Evolutionary conservation across 805 yeast species (phyloP), one percentile per base, ranked within the genome.

Genomic region (Pichia manshurica): DNA sequence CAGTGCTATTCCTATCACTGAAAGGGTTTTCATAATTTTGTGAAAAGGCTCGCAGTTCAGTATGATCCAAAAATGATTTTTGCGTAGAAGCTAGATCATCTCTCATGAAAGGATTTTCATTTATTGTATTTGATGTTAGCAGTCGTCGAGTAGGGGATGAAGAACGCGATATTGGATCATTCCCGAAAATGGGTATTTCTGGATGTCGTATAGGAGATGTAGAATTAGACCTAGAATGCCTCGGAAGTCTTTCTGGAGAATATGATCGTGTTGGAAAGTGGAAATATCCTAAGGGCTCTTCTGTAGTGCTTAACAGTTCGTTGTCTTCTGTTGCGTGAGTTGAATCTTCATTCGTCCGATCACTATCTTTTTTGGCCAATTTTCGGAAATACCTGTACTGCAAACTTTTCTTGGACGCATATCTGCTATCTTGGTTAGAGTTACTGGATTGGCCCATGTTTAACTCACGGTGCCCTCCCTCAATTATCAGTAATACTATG

Each of bases 81-180:
- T 16, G 3, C n/a, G n/a, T n/a, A n/a, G n/a, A n/a, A 17, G 23
- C 44, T 25, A 10, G 35, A 37, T 23, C 19, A 5, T 13, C 29
- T 29, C 39, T 25, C 12, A 42, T 16, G 17, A 39, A 38, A 5
- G 48, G 45, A n/a, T 23, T 33, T 22, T 48, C 42, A 16, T 19
- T 39, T n/a, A 46, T 36, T 17, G 34, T 28, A 35, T 47, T n/a
- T 12, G 34, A 20, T 17, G 28, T 4, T 12, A 44, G 20, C 22
- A 38, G 15, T 31, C 32, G 15, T 29, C 53, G 39, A 19, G 52
- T 52, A 3, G 62, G 60, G 6, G 64, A 59, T 0, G 59, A 53
- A 2, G 61, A 52, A 35, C 50, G 50, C 9, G 32, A 19, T n/a
- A 19, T 19, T 38, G 31, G 10, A 7, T 38, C 17, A n/a, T 50